Evolutionary conservation across 2,329 filamentous ascomycete genomes (phyloP).

Genomic region (Penicillium hordei): DNA sequence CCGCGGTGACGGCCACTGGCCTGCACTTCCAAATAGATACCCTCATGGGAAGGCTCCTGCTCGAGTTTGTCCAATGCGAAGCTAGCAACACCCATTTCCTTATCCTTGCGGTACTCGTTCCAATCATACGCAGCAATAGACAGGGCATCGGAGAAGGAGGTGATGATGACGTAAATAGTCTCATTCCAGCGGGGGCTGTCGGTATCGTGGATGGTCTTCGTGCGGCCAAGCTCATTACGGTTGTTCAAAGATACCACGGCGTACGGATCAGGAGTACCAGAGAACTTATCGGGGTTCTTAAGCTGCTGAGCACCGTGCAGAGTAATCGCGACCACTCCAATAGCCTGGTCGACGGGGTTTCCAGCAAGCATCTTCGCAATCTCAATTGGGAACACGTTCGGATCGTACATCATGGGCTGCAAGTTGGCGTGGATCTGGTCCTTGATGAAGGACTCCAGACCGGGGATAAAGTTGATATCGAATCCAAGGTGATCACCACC

Average conservation of each 20-base stretch:
- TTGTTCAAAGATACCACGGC: slow-evolving; percentile 80
- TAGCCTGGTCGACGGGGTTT: slow-evolving; percentile 88
- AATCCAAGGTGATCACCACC: slow-evolving; percentile 95
- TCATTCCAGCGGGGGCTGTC: slow-evolving; percentile 92
- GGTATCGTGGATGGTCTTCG: slow-evolving; percentile 83
- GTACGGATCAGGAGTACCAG: slow-evolving; percentile 89
- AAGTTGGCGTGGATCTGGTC: slow-evolving; percentile 95
- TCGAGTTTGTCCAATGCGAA: slow-evolving; percentile 84
- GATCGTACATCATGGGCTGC: slow-evolving; percentile 95
- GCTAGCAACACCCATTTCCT: slow-evolving; percentile 83
- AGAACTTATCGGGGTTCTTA: slow-evolving; percentile 93
- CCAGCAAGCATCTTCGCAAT: slow-evolving; percentile 98
- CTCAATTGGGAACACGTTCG: slow-evolving; percentile 97
- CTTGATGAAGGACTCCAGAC: slow-evolving; percentile 87
- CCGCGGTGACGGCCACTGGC: slow-evolving; percentile 82
- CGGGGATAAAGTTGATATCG: slow-evolving; percentile 98
- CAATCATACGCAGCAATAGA: slow-evolving; percentile 86
- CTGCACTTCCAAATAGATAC: slow-evolving; percentile 79
- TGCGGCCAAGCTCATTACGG: slow-evolving; percentile 76
- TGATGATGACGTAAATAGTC: slow-evolving; percentile 92
- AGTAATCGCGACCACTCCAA: slow-evolving; percentile 88
- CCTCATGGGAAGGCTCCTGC: slow-evolving; percentile 74
- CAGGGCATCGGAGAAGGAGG: slow-evolving; percentile 82
- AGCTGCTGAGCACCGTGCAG: slow-evolving; percentile 87
- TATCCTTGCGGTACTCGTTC: slow-evolving; percentile 95